These are phyloP conservation scores for Pseudophaeomoniella oleicola DNA, from an alignment of 2,329 filamentous ascomycete species.

Conservation along the genomic window DNA sequence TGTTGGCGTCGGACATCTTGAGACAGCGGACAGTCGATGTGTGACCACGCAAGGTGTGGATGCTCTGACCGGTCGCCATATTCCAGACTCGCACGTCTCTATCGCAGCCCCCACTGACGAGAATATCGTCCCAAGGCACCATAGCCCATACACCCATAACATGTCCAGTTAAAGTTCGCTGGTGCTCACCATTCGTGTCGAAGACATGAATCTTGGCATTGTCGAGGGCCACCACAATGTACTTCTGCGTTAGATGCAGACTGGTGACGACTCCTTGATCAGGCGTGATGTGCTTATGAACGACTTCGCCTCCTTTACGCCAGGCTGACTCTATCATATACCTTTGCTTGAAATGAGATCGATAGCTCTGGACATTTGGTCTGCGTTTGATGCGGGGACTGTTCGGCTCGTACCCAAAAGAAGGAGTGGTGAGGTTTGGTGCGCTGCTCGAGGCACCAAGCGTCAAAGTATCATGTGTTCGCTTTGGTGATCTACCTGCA, in stretches of 20 bases:
- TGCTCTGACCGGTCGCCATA: slow-evolving; percentile 66
- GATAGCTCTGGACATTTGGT: slow-evolving; percentile 66
- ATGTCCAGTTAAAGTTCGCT: slow-evolving; percentile 83
- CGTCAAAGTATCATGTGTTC: slow-evolving; percentile 9
- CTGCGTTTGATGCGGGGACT: slow-evolving; percentile 24
- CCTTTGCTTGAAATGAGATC: slow-evolving; percentile 93
- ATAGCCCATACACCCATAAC: slow-evolving; percentile 99
- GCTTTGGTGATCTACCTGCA: slow-evolving; percentile 4
- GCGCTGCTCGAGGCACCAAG: slow-evolving; percentile 29
- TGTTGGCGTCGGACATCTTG: slow-evolving; percentile 91
- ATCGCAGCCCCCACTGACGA: slow-evolving; percentile 94
- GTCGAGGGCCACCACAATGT: slow-evolving; percentile 93
- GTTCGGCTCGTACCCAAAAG: slow-evolving; percentile 5
- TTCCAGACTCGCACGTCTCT: slow-evolving; percentile 96
- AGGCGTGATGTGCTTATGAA: slow-evolving; percentile 78
- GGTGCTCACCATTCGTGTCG: slow-evolving; percentile 73
- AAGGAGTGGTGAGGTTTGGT: slow-evolving; percentile 27
- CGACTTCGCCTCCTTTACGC: slow-evolving; percentile 77
- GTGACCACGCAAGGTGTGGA: slow-evolving; percentile 79
- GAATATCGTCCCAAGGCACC: slow-evolving; percentile 90
- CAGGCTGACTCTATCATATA: slow-evolving; percentile 96
- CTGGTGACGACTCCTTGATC: slow-evolving; percentile 96
- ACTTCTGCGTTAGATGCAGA: slow-evolving; percentile 82
- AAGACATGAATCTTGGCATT: slow-evolving; percentile 99
- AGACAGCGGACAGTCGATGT: slow-evolving; percentile 93